These are phyloP conservation scores for Nicotiana tomentosiformis DNA, from an alignment of 257 asterid species.

Conservation along the genomic window DNA sequence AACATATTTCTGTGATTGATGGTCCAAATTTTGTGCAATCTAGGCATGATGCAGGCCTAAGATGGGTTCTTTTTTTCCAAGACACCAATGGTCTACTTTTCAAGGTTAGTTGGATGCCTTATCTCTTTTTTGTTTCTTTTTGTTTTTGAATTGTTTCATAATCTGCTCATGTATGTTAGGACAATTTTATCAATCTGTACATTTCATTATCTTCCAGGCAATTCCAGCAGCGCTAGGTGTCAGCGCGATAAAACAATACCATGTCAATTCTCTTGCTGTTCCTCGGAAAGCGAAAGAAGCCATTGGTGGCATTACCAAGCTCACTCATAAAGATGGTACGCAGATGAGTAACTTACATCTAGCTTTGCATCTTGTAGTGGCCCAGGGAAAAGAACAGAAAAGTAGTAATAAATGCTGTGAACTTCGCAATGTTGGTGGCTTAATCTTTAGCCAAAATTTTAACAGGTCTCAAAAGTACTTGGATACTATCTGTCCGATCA, in stretches of 20 bases:
- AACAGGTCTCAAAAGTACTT: background rate
- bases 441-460: background rate
- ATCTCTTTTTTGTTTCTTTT: slow-evolving; percentile 7
- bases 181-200: background rate
- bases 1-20: background rate
- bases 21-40: slow-evolving; percentile 9
- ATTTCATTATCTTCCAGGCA: slow-evolving; percentile 45
- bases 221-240: slow-evolving; percentile 95
- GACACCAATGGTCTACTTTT: slow-evolving; percentile 97
- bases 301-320: slow-evolving; percentile 93
- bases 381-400: background rate
- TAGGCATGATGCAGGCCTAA: slow-evolving; percentile 80
- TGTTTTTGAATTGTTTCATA: background rate
- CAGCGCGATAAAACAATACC: slow-evolving; percentile 74
- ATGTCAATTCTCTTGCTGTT: slow-evolving; percentile 97
- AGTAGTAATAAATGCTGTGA: background rate
- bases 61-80: slow-evolving; percentile 96
- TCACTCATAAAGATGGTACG: slow-evolving; percentile 87
- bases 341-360: background rate
- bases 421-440: background rate
- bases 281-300: slow-evolving; percentile 99
- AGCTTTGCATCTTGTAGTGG: background rate
- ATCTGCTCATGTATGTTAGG: background rate
- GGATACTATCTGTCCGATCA: background rate
- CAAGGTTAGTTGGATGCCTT: slow-evolving; percentile 46